Percentiles rank a stretch among this genome's conserved stretches.
phyloP scores from a whole-genome alignment of 805 yeast species.

The Blastobotrys parvus region DNA sequence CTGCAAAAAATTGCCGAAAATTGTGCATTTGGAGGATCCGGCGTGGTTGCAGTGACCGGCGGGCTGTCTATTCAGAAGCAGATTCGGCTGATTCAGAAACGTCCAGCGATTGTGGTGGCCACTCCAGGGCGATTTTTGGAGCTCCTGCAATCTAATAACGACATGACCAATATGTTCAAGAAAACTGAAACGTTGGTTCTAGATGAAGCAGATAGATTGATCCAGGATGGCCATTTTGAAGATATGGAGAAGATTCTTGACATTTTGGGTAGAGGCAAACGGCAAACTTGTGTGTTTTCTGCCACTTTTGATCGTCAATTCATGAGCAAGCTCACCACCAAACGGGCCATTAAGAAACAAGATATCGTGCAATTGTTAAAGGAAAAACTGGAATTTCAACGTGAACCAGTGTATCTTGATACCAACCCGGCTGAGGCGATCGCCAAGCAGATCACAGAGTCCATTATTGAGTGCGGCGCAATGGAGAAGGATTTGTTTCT shows the following conservation, averaged over 20 bases:
- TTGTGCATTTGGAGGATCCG: slow-evolving; percentile 44
- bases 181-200: slow-evolving; percentile 50
- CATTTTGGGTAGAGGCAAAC: slow-evolving; percentile 43
- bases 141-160: slow-evolving; percentile 38
- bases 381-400: slow-evolving; percentile 62
- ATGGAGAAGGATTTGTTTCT: slow-evolving; percentile 82
- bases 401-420: slow-evolving; percentile 65
- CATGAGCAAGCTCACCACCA: slow-evolving; percentile 60
- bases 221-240: slow-evolving; percentile 94
- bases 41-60: slow-evolving; percentile 80
- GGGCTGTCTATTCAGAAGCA: slow-evolving; percentile 94
- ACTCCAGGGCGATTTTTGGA: slow-evolving; percentile 94
- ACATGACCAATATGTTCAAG: slow-evolving; percentile 34
- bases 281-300: slow-evolving; percentile 90
- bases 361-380: slow-evolving; percentile 60
- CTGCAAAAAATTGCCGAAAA: slow-evolving; percentile 38
- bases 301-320: slow-evolving; percentile 86
- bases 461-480: slow-evolving; percentile 85
- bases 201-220: slow-evolving; percentile 92
- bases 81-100: slow-evolving; percentile 58
- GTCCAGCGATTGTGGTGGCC: slow-evolving; percentile 78
- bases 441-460: slow-evolving; percentile 68
- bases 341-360: slow-evolving; percentile 30
- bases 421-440: slow-evolving; percentile 80
- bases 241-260: slow-evolving; percentile 80